Base-by-base conservation (phyloP, 2,329 filamentous ascomycete species). In the Colletotrichum simmondsii region DNA sequence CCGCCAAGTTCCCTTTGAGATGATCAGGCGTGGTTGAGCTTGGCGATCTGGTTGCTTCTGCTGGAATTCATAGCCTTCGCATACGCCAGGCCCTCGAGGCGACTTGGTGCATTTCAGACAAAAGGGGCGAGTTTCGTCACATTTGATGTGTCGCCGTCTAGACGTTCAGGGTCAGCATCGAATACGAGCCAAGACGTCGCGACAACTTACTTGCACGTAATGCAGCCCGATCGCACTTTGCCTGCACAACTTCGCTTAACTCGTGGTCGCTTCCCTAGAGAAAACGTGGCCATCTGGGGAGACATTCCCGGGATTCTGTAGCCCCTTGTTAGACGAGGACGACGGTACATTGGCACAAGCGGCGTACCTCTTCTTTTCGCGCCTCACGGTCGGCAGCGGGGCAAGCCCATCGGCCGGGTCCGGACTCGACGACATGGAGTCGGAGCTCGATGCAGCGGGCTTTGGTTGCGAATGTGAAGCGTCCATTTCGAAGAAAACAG, bases 31-130 rank as follows among this genome's bases (percentile, higher is more conserved):
- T n/a, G 65, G 42, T 1, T 49, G 42, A 46, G 68, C 65, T 30
- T 19, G 58, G 67, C 24, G 76, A 65, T 24, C 19, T n/a, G 52
- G 52, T 58, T 28, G 73, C 58, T 11, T 59, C 56, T 7, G 30
- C 10, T 66, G 6, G 65, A 65, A n/a, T 28, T 69, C 35, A 63
- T 75, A 57, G 30, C 64, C 68, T 71, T 65, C 42, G 68, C 58
- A 85, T 12, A 81, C 78, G 32, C 82, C 80, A 60, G 83, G 84
- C 65, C 82, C 80, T n/a, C 83, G 83, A 62, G 79, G 77, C 80
- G 82, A 85, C 75, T 82, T 84, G 68, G 84, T 76, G 68, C 83
- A 85, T 60, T 84, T 85, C 42, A 82, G 78, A 71, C 83, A 85
- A 5, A 81, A 79, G 22, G 83, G 83, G 49, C 81, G 81, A 28